Percentiles rank a stretch among this genome's conserved stretches.
These are phyloP conservation scores for Solanum chaucha DNA, from an alignment of 257 asterid genomes.

Conservation along the genomic window DNA sequence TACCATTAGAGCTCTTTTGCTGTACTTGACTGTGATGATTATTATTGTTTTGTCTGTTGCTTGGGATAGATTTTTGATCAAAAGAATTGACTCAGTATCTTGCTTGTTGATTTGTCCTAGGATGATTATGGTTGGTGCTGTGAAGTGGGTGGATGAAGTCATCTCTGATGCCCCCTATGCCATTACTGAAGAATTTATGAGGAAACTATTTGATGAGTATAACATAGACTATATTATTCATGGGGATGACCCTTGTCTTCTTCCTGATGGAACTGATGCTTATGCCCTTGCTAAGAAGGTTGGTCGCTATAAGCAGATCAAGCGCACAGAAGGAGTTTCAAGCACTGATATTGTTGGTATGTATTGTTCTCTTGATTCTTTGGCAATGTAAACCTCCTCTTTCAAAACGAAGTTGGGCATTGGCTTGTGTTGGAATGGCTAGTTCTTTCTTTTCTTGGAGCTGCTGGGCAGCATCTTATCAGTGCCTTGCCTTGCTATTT, in stretches of 20 bases:
- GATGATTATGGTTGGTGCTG: slow-evolving; percentile 95
- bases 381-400: background rate
- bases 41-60: background rate
- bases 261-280: slow-evolving; percentile 93
- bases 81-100: background rate
- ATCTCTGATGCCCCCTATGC: slow-evolving; percentile 97
- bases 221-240: slow-evolving; percentile 84
- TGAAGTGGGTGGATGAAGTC: slow-evolving; percentile 96
- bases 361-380: slow-evolving; percentile 2
- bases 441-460: background rate
- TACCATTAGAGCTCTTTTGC: background rate
- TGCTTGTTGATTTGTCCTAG: slow-evolving; percentile 22
- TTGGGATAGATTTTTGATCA: background rate
- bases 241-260: slow-evolving; percentile 94
- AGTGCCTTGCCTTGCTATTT: background rate
- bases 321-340: slow-evolving; percentile 95
- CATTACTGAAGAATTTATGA: slow-evolving; percentile 91
- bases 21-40: background rate
- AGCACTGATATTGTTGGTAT: slow-evolving; percentile 93
- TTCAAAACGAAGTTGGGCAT: background rate
- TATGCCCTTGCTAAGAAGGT: slow-evolving; percentile 94
- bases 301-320: slow-evolving; percentile 90
- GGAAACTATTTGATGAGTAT: slow-evolving; percentile 78
- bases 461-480: background rate
- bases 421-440: background rate